Evolutionary conservation across 352 stramenopile species (phyloP).

Genomic region (Pythium brassicae): DNA sequence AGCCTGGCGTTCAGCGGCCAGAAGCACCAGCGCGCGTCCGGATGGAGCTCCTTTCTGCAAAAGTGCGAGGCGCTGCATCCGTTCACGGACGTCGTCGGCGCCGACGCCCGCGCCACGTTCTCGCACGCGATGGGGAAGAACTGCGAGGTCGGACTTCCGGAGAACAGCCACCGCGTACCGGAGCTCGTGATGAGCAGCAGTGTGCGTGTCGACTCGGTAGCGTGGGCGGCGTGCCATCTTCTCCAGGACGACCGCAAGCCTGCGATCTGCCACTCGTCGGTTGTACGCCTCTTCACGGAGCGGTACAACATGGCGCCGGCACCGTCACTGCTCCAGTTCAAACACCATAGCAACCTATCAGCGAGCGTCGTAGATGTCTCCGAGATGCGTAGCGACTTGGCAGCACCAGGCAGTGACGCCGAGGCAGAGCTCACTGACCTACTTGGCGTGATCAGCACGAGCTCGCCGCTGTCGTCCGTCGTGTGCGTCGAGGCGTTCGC

Average conservation of each 20-base stretch:
- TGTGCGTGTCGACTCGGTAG: constrained; percentile 45
- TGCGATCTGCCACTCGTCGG: constrained; percentile 39
- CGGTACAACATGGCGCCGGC: constrained; percentile 27
- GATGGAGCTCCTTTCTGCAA: constrained; percentile 47
- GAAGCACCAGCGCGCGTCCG: constrained; percentile 4
- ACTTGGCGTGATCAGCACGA: constrained; percentile 54
- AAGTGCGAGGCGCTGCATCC: constrained; percentile 32
- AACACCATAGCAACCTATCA: background rate
- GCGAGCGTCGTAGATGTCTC: background rate
- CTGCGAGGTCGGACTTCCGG: constrained; percentile 28
- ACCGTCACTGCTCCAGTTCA: constrained; percentile 6
- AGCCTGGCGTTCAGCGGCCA: too few species aligned
- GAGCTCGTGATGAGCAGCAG: constrained; percentile 42
- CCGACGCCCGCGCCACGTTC: constrained; percentile 11
- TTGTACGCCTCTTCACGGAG: constrained; percentile 38
- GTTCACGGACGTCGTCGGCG: constrained; percentile 8
- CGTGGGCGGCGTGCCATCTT: constrained; percentile 45
- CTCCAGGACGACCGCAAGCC: constrained; percentile 41
- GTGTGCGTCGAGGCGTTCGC: constrained; percentile 52
- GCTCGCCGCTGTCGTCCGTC: constrained; percentile 28
- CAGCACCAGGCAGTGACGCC: constrained; percentile 22
- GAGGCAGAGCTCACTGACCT: constrained; percentile 39
- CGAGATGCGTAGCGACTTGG: constrained; percentile 7
- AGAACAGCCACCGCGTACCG: constrained; percentile 12
- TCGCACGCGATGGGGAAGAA: constrained; percentile 33